Base-by-base conservation (phyloP, 2,329 filamentous ascomycete species). In the Domatiomyces globalis region DNA sequence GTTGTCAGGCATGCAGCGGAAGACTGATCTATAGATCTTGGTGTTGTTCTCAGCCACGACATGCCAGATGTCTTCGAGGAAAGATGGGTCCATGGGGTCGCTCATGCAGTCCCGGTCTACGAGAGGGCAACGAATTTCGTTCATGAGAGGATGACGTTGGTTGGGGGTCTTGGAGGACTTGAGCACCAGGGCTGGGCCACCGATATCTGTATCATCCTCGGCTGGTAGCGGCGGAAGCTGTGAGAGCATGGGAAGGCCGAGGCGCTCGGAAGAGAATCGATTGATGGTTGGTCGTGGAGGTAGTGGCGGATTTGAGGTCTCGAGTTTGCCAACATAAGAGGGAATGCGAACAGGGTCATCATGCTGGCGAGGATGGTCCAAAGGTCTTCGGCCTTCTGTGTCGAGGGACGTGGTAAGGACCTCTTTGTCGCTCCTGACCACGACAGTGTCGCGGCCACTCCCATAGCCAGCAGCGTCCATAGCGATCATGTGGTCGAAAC, bases 1-100 rank as follows among this genome's bases (percentile, higher is more conserved):
- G 49, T 83, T 95, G 65, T 98, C 92, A 1, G 92, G 92, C 85
- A 94, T 94, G 67, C 89, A 95, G 46, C 89, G 82, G 72, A 98
- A 98, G 7, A 98, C 90, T 55, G 85, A 81, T 29, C 92, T 84
- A 70, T 86, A 98, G 46, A 98, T 78, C 64, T 88, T 90, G 2
- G 92, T 98, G 66, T 98, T 98, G 71, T 96, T 96, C 56, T 85
- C 81, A 0, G 92, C 92, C 49, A 88, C 81, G 17, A 81, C 77
- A 58, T 84, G 82, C 94, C 94, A 98, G 1, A 87, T 81, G 56
- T 94, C 85, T 45, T 92, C 79, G 64, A 87, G 85, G 68, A 98
- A 98, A 1, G 76, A 72, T 50, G 87, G 77, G 52, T 83, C 82
- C 43, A 98, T 70, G 0, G 94, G 92, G 67, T 98, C 92, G 15